A percentile compares a stretch with the other conserved stretches of the same genome.
phyloP scores from a whole-genome alignment of 306 rosid genomes.

The Spatholobus suberectus region DNA sequence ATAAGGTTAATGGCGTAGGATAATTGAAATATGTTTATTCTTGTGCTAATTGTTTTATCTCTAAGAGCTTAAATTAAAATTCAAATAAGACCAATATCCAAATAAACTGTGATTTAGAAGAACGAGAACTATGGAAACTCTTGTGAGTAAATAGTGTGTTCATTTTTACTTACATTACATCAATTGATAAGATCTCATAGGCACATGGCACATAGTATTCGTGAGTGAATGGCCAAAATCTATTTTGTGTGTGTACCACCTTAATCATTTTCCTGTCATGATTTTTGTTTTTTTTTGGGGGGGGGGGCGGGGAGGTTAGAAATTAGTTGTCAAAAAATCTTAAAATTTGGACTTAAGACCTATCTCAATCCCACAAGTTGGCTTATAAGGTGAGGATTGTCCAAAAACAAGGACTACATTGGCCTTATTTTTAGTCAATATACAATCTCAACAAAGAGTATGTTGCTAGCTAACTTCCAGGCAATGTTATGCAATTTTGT shows the following conservation, averaged over 20 bases:
- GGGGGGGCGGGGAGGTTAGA: not conserved
- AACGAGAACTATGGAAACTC: conserved; percentile 5
- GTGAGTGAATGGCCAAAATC: not conserved
- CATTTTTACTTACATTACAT: conserved; percentile 4
- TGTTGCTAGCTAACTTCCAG: not conserved
- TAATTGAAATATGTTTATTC: conserved; percentile 10
- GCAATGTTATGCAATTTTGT: conserved; percentile 27
- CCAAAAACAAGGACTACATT: not conserved
- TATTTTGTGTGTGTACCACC: not conserved
- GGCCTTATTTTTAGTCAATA: not conserved
- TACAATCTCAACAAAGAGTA: not conserved
- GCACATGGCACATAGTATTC: not conserved
- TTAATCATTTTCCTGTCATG: not conserved
- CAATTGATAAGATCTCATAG: not conserved
- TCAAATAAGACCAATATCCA: not conserved
- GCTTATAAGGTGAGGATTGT: not conserved
- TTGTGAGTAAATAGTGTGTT: too few species aligned
- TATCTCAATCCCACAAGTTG: not conserved
- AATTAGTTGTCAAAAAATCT: not conserved
- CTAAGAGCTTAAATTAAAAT: not conserved
- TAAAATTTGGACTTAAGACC: not conserved
- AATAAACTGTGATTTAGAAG: conserved; percentile 2
- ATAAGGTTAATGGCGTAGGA: not conserved
- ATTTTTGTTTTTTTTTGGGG: not conserved
- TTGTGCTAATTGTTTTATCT: not conserved